phyloP scores from a whole-genome alignment of 2,329 filamentous ascomycete species.

The Arachnomyces sp. region DNA sequence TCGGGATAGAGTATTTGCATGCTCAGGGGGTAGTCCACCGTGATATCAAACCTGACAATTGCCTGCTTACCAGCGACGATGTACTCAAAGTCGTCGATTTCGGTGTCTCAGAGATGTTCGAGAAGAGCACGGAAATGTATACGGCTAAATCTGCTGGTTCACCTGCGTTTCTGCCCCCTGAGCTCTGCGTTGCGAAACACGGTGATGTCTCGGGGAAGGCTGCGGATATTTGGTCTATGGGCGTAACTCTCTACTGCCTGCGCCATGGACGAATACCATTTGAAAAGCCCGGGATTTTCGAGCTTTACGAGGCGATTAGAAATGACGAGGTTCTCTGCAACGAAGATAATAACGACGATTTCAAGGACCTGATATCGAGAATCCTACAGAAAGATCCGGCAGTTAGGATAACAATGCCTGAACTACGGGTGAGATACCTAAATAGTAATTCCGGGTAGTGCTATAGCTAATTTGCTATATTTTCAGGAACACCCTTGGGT shows the following conservation, averaged over 20 bases:
- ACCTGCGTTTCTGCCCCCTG: constrained; percentile 87
- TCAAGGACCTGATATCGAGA: constrained; percentile 64
- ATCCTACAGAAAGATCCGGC: constrained; percentile 79
- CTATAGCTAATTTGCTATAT: constrained; percentile 7
- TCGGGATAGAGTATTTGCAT: constrained; percentile 94
- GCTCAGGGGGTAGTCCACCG: constrained; percentile 90
- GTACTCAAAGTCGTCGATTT: constrained; percentile 98
- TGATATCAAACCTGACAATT: constrained; percentile 97
- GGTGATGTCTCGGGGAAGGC: constrained; percentile 81
- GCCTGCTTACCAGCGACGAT: constrained; percentile 80
- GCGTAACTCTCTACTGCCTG: constrained; percentile 86
- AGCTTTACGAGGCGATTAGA: constrained; percentile 84
- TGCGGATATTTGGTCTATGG: constrained; percentile 98
- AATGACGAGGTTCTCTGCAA: constrained; percentile 58
- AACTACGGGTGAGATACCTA: constrained; percentile 62
- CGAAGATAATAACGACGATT: constrained; percentile 56
- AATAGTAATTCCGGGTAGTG: background rate
- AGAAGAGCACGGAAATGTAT: constrained; percentile 78
- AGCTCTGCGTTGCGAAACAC: constrained; percentile 80
- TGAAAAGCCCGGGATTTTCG: constrained; percentile 67
- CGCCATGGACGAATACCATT: constrained; percentile 86
- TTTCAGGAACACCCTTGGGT: constrained; percentile 85
- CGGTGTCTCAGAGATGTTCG: constrained; percentile 98
- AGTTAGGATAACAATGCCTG: constrained; percentile 73
- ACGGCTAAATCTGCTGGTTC: constrained; percentile 91